Evolutionary conservation across 106 monocot genomes (phyloP), one percentile per base, ranked within the genome.

Genomic region (Dendrobium officinale): DNA sequence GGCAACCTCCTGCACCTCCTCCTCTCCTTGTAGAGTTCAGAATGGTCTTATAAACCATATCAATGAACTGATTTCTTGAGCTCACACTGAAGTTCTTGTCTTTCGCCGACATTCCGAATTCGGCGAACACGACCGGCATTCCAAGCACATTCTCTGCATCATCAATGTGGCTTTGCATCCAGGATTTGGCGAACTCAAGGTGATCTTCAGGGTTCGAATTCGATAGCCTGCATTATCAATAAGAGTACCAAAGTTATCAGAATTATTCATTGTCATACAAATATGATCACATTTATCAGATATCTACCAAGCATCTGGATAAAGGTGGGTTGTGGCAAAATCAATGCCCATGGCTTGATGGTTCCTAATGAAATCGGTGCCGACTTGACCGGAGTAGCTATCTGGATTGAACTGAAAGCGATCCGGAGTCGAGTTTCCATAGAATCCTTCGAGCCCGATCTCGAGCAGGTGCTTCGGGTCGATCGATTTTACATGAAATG

Each of bases 151-250:
- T 55, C 59, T 86, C 86, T 0, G 96, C 86, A 24, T 93, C 96
- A 7, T 87, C 88, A 4, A 90, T 90, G 85, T 96, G 96, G 83
- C 64, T 82, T 45, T 86, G 88, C 90, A 90, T 93, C 96, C 96
- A 96, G 17, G 75, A 68, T 67, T 82, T 54, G 37, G 51, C 73
- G 78, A 96, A 96, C 4, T 79, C 48, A 78, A 89, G 59, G 75
- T 92, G 82, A 0, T 78, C 70, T 5, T 83, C 75, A 0, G 86
- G 80, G 26, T 79, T 58, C 9, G 68, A 10, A 0, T 66, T 80
- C 5, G 90, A 88, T 43, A 90, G 9, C 90, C 94, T 92, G 33
- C 22, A 55, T 48, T 7, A 8, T 5, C 18, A 54, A 54, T 16
- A 19, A 11, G 11, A 48, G 48, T 48, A 11, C 11, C 8, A 48